Percentiles rank a stretch among this genome's conserved stretches.
Conservation (phyloP, 805 yeast species). For the Zygosaccharomyces lentus region DNA sequence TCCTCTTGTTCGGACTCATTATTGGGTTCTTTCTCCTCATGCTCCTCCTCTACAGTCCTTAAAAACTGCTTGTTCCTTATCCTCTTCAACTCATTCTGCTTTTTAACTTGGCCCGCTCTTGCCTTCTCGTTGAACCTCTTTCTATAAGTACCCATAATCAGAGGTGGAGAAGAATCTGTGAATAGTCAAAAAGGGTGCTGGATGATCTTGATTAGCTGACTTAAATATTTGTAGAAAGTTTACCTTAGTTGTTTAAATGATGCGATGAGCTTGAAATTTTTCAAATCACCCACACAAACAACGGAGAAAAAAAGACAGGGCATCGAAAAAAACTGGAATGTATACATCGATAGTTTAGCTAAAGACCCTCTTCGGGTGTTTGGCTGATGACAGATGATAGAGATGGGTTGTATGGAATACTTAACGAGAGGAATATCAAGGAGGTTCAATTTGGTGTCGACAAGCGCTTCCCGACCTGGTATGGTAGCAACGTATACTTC, state of each 20-base stretch:
- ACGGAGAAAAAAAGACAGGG: not conserved
- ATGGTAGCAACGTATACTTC: slow-evolving; percentile 79
- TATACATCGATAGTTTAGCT: not conserved
- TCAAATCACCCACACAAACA: not conserved
- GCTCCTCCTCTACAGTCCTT: slow-evolving; percentile 44
- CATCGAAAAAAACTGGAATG: not conserved
- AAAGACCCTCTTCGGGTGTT: not conserved
- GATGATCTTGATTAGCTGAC: not conserved
- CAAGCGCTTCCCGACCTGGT: slow-evolving; percentile 75
- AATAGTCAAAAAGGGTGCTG: not conserved
- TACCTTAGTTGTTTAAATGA: slow-evolving; percentile 1
- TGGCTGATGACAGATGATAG: slow-evolving; percentile 28
- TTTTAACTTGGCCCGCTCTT: slow-evolving; percentile 76
- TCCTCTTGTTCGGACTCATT: slow-evolving; percentile 34
- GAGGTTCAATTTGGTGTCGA: slow-evolving; percentile 61
- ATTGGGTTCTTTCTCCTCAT: slow-evolving; percentile 27
- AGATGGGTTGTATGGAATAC: slow-evolving; percentile 50
- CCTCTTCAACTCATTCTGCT: slow-evolving; percentile 61
- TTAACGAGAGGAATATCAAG: slow-evolving; percentile 58
- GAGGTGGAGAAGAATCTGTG: not conserved
- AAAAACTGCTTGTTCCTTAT: slow-evolving; percentile 68
- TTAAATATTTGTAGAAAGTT: not conserved
- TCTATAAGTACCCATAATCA: slow-evolving; percentile 72
- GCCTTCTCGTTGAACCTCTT: slow-evolving; percentile 82
- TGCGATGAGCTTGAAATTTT: slow-evolving; percentile 17